Conservation (phyloP, 805 yeast species). For the Wickerhamomyces rabaulensis region DNA sequence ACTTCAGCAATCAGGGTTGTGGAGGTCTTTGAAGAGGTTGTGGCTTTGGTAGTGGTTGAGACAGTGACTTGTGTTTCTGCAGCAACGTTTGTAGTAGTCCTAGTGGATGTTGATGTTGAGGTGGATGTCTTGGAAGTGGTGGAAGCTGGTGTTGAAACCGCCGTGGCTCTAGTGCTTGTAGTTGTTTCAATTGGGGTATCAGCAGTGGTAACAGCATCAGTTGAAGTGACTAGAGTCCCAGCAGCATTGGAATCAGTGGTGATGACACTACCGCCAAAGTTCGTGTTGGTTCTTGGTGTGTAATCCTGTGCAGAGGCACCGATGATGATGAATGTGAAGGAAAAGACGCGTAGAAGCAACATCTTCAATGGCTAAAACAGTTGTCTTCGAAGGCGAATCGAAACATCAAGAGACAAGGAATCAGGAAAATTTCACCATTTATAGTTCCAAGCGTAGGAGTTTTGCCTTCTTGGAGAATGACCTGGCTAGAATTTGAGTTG, state of each 20-base stretch:
- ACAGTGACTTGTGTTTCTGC: too few relatives aligned
- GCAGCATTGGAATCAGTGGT: conserved; percentile 12
- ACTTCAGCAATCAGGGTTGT: background rate
- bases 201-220: conserved; percentile 10
- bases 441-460: background rate
- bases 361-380: background rate
- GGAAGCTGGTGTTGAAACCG: too few relatives aligned
- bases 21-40: too few relatives aligned
- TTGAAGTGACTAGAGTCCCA: conserved; percentile 17
- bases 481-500: background rate
- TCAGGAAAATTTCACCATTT: background rate
- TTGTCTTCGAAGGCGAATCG: too few relatives aligned
- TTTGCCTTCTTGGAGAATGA: too few relatives aligned
- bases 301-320: conserved; percentile 6
- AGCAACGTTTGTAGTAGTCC: too few relatives aligned
- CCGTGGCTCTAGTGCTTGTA: too few relatives aligned
- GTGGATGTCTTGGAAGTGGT: too few relatives aligned
- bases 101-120: too few relatives aligned
- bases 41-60: too few relatives aligned
- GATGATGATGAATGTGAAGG: background rate
- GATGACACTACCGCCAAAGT: conserved; percentile 15
- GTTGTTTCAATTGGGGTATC: conserved; percentile 2
- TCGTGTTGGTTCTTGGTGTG: conserved; percentile 14
- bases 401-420: too few relatives aligned
- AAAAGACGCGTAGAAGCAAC: background rate